Evolutionary conservation across 805 yeast species (phyloP).

Genomic region (Cyberlindnera mississippiensis): DNA sequence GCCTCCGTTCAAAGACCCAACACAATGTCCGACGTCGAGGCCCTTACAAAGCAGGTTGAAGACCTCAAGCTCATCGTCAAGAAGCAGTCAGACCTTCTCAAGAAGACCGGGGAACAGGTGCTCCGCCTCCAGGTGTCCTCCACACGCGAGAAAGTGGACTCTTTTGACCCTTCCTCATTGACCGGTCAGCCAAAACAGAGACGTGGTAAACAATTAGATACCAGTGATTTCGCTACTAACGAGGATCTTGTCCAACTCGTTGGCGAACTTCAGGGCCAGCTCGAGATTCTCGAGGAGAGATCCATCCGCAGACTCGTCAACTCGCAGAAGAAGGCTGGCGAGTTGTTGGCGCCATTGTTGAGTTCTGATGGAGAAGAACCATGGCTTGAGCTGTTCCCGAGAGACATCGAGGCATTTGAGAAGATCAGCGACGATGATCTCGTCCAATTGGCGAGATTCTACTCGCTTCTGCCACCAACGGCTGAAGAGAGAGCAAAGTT

Average conservation of each 20-base stretch:
- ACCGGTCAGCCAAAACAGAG: slow-evolving; percentile 9
- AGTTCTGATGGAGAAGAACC: slow-evolving; percentile 78
- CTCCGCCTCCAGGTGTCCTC: slow-evolving; percentile 60
- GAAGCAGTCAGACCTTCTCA: slow-evolving; percentile 62
- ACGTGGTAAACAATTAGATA: slow-evolving; percentile 30
- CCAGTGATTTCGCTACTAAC: slow-evolving; percentile 64
- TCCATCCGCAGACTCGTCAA: slow-evolving; percentile 69
- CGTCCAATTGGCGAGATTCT: slow-evolving; percentile 60
- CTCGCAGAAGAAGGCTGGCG: slow-evolving; percentile 42
- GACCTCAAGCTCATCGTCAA: slow-evolving; percentile 50
- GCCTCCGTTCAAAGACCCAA: neutral
- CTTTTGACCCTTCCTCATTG: slow-evolving; percentile 21
- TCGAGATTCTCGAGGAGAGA: slow-evolving; percentile 74
- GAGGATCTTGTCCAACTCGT: slow-evolving; percentile 86
- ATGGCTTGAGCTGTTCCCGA: slow-evolving; percentile 50
- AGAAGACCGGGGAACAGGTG: slow-evolving; percentile 77
- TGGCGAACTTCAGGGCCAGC: slow-evolving; percentile 84
- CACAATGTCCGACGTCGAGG: slow-evolving; percentile 14
- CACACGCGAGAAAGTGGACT: slow-evolving; percentile 40
- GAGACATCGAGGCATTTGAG: slow-evolving; percentile 49
- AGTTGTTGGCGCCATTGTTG: slow-evolving; percentile 61
- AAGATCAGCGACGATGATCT: slow-evolving; percentile 42
- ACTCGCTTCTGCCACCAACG: slow-evolving; percentile 70
- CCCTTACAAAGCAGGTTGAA: slow-evolving; percentile 37
- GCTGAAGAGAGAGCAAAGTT: slow-evolving; percentile 48